Evolutionary conservation across 441 rosid genomes (phyloP).

Genomic region (Pelargonium australe): DNA sequence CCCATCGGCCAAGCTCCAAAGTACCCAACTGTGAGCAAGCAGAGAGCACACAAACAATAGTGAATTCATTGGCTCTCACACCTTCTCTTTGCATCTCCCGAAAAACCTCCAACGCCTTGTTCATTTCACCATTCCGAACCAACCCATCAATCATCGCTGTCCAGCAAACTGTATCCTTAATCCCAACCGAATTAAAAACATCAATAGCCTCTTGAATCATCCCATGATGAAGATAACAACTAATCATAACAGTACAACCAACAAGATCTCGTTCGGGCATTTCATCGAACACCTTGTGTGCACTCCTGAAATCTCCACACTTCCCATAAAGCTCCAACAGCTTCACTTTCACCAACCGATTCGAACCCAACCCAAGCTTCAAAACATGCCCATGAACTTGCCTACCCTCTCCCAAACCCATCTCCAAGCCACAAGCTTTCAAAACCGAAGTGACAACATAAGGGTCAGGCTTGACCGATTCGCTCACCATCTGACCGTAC

Average conservation of each 20-base stretch:
- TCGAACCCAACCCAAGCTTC: slow-evolving; percentile 44
- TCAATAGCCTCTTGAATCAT: slow-evolving; percentile 33
- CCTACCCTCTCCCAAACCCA: slow-evolving; percentile 31
- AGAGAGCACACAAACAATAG: slow-evolving; percentile 40
- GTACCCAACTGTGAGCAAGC: slow-evolving; percentile 46
- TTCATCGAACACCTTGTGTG: slow-evolving; percentile 43
- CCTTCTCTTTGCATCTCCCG: slow-evolving; percentile 36
- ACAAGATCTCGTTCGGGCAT: slow-evolving; percentile 51
- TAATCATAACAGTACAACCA: slow-evolving; percentile 44
- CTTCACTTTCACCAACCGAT: slow-evolving; percentile 37
- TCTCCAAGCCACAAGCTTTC: slow-evolving; percentile 38
- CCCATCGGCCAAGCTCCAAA: slow-evolving; percentile 45
- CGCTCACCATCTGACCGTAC: slow-evolving; percentile 39
- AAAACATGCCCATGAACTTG: slow-evolving; percentile 46
- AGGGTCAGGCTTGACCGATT: slow-evolving; percentile 38
- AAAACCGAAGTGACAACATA: slow-evolving; percentile 43
- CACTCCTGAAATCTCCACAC: slow-evolving; percentile 29
- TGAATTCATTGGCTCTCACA: slow-evolving; percentile 36
- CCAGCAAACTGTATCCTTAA: slow-evolving; percentile 55
- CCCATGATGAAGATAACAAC: slow-evolving; percentile 36
- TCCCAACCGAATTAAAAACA: slow-evolving; percentile 33
- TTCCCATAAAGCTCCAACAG: slow-evolving; percentile 43
- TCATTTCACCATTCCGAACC: slow-evolving; percentile 37
- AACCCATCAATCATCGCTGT: slow-evolving; percentile 49
- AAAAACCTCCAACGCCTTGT: slow-evolving; percentile 41